Evolutionary conservation across 73 alveolate genomes (phyloP), one percentile per base, ranked within the genome.

Genomic region (Blepharisma stoltei): DNA sequence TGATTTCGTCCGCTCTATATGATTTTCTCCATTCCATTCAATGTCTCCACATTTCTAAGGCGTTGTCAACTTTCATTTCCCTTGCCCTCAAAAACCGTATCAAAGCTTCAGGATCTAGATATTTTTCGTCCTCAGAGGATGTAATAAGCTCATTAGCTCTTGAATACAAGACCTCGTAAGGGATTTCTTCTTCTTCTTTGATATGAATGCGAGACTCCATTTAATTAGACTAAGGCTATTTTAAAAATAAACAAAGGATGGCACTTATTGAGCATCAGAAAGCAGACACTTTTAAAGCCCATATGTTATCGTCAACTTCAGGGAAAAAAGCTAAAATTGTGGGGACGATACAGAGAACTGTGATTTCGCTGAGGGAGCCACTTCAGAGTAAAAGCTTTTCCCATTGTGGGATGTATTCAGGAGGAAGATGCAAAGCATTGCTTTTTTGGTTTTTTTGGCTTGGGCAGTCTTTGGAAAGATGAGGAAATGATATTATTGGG

Each of bases 1-100:
- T 70, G 27, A 83, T 83, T 32, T 78, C 23, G 20, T 83, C 90
- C 3, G 82, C 79, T 52, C 73, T 76, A 69, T 73, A 83, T 6
- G 55, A 80, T 38, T 77, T 21, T 52, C 86, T 78, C 90, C 90
- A 83, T n/a, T 83, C 69, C 86, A 77, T 78, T 82, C 90, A 83
- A 23, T 78, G 78, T 48, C 23, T 37, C 55, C 77, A 83, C 90
- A 83, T 83, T 52, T 83, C 90, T 6, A 14, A 45, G 21, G 90
- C 86, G 46, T 76, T 66, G 23, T 55, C 68, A 14, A 69, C 70
- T 45, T 83, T 77, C 37, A 43, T 55, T 48, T 83, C 86, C 49
- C 90, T 77, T 21, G 90, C 90, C 6, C 11, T 65, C 23, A 83
- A 55, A 23, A 83, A 66, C 23, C 90, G 54, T 23, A 25, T 7